These are phyloP conservation scores for Echinosophora koreensis DNA, from an alignment of 306 rosid species.

Conservation along the genomic window DNA sequence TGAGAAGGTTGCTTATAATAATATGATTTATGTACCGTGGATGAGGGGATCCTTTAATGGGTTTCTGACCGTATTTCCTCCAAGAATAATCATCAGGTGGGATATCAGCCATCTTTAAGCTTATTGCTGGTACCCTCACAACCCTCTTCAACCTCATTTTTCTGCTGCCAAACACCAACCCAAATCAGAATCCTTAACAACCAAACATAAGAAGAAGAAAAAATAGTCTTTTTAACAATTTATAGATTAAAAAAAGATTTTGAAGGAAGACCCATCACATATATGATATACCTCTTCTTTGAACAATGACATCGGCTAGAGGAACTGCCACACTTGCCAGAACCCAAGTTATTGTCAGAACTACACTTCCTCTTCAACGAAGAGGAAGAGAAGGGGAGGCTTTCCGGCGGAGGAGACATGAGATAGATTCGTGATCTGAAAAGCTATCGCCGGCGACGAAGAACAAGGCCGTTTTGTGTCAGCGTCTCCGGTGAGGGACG, in stretches of 20 bases:
- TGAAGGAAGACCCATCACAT: neutral
- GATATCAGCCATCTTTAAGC: slow-evolving; percentile 86
- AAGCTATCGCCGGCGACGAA: slow-evolving; percentile 63
- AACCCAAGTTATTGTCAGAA: slow-evolving; percentile 65
- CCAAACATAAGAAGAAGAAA: neutral
- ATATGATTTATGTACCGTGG: slow-evolving; percentile 64
- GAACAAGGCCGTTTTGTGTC: slow-evolving; percentile 63
- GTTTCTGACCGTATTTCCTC: slow-evolving; percentile 93
- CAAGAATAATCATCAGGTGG: slow-evolving; percentile 96
- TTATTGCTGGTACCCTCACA: slow-evolving; percentile 83
- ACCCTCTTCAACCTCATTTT: slow-evolving; percentile 77
- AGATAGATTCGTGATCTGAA: slow-evolving; percentile 74
- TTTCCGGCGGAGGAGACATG: slow-evolving; percentile 71
- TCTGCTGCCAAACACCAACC: slow-evolving; percentile 43
- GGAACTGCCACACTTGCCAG: slow-evolving; percentile 77
- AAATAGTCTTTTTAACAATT: neutral
- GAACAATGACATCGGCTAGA: slow-evolving; percentile 83
- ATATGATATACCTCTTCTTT: slow-evolving; percentile 67
- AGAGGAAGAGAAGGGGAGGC: slow-evolving; percentile 74
- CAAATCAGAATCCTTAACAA: slow-evolving; percentile 2
- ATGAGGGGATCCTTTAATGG: slow-evolving; percentile 90
- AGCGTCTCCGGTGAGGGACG: slow-evolving; percentile 76
- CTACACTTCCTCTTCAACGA: slow-evolving; percentile 84
- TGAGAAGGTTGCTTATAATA: neutral
- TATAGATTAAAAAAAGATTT: neutral